Evolutionary conservation across 2,329 filamentous ascomycete species (phyloP).

Genomic region (Alternaria rosae): DNA sequence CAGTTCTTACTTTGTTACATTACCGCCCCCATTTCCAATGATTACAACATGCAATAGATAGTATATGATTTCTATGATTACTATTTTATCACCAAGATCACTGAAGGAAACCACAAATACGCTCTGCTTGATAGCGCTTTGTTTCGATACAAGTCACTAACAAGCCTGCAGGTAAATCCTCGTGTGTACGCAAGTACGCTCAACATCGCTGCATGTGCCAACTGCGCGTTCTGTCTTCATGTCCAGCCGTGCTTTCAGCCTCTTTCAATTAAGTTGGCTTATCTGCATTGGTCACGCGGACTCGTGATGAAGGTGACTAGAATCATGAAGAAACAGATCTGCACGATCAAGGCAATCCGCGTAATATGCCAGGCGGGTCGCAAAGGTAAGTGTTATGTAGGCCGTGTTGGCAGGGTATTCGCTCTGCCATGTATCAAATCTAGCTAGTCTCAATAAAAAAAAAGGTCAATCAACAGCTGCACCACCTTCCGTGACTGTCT

Average conservation of each 20-base stretch:
- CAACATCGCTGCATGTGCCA: not conserved
- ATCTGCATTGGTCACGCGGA: not conserved
- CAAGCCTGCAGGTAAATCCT: slow-evolving; percentile 25
- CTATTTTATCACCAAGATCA: slow-evolving; percentile 71
- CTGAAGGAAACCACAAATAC: slow-evolving; percentile 59
- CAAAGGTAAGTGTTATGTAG: not conserved
- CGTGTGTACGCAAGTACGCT: not conserved
- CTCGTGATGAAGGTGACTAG: not conserved
- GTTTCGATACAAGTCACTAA: slow-evolving; percentile 24
- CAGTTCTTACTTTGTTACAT: slow-evolving; percentile 10
- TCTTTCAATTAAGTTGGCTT: not conserved
- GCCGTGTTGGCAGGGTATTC: not conserved
- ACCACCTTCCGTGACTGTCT: slow-evolving; percentile 4
- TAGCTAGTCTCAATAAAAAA: not conserved
- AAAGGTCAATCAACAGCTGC: not conserved
- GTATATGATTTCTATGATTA: slow-evolving; percentile 70
- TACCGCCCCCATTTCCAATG: slow-evolving; percentile 59
- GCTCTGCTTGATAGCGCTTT: slow-evolving; percentile 19
- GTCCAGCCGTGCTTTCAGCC: not conserved
- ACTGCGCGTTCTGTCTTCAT: not conserved
- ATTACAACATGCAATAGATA: slow-evolving; percentile 74
- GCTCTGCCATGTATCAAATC: not conserved
- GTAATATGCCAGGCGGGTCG: not conserved
- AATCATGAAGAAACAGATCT: not conserved
- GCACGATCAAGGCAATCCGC: not conserved